Percentiles rank a stretch among this genome's conserved stretches.
Evolutionary conservation across 805 yeast species (phyloP).

Genomic region (Nakazawaea wickerhamii): DNA sequence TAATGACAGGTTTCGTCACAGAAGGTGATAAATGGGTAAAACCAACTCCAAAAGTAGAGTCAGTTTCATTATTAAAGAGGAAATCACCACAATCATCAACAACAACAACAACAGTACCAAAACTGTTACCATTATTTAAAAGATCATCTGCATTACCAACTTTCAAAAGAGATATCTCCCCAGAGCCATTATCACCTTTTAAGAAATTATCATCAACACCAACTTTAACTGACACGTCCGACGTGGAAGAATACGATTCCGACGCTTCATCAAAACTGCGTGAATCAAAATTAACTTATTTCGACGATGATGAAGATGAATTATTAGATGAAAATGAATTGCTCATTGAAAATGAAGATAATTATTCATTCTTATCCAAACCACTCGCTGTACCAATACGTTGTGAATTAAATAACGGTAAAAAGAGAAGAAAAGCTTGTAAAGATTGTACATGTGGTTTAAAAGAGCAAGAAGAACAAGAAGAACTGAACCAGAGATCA

Average conservation of each 20-base stretch:
- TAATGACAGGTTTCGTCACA: slow-evolving; percentile 60
- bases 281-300: slow-evolving; percentile 46
- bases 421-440: slow-evolving; percentile 85
- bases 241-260: slow-evolving; percentile 34
- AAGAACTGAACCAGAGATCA: slow-evolving; percentile 38
- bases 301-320: slow-evolving; percentile 42
- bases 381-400: slow-evolving; percentile 51
- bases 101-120: slow-evolving; percentile 9
- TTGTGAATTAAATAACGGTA: slow-evolving; percentile 45
- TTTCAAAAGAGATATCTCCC: slow-evolving; percentile 26
- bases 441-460: slow-evolving; percentile 98
- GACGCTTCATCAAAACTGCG: slow-evolving; percentile 37
- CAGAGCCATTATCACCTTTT: slow-evolving; percentile 10
- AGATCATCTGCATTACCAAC: slow-evolving; percentile 21
- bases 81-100: neutral
- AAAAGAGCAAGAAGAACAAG: slow-evolving; percentile 77
- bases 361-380: slow-evolving; percentile 19
- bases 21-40: slow-evolving; percentile 47
- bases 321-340: slow-evolving; percentile 56
- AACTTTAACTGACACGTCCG: slow-evolving; percentile 41
- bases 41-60: slow-evolving; percentile 32
- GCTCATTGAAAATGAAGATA: slow-evolving; percentile 33
- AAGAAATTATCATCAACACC: slow-evolving; percentile 19
- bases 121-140: slow-evolving; percentile 17
- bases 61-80: slow-evolving; percentile 20